phyloP scores from a whole-genome alignment of 441 rosid species.

The Biscutella laevigata region DNA sequence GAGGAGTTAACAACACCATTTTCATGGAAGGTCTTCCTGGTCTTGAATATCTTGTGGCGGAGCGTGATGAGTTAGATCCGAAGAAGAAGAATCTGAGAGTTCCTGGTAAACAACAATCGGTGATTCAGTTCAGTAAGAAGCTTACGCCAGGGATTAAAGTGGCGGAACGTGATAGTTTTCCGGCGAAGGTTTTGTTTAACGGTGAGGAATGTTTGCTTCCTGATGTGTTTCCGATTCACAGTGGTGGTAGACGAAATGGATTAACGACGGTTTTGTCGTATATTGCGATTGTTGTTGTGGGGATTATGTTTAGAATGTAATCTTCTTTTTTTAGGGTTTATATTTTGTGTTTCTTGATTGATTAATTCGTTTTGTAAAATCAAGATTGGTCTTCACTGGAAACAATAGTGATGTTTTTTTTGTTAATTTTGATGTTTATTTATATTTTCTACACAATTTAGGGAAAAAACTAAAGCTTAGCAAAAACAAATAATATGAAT shows the following conservation, averaged over 20 bases:
- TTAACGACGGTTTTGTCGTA: constrained; percentile 7
- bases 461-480: no score
- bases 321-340: constrained; percentile 3
- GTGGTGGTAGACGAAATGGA: constrained; percentile 20
- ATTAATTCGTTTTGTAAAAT: constrained; percentile 14
- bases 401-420: no score
- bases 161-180: constrained; percentile 40
- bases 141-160: constrained; percentile 33
- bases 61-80: constrained; percentile 32
- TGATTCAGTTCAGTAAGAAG: constrained; percentile 42
- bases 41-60: constrained; percentile 34
- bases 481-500: no score
- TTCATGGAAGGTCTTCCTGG: constrained; percentile 36
- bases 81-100: constrained; percentile 35
- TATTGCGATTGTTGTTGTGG: constrained; percentile 10
- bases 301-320: neutral
- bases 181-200: constrained; percentile 38
- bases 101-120: constrained; percentile 45
- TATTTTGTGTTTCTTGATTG: constrained; percentile 8
- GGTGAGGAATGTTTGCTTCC: constrained; percentile 54
- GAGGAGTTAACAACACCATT: constrained; percentile 34
- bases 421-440: no score
- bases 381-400: constrained; percentile 1
- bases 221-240: constrained; percentile 23
- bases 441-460: no score